Evolutionary conservation across 441 rosid genomes (phyloP), one percentile per base, ranked within the genome.

Genomic region (Eruca vesicaria): DNA sequence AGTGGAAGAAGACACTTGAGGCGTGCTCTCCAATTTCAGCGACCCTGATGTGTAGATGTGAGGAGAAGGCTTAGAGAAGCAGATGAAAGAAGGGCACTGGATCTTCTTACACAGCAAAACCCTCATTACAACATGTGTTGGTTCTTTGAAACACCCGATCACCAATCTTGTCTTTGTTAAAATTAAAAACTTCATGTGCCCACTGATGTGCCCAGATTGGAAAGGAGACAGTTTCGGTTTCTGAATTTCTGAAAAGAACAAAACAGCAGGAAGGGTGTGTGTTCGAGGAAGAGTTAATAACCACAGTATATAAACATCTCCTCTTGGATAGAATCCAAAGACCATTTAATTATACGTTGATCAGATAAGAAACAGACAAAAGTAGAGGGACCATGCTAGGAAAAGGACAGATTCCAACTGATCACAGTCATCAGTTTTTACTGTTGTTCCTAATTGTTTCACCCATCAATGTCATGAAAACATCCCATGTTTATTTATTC

Each of bases 11-110:
- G 90, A 68, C 48, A 68, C 84, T 61, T 73, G 76, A 36, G 86
- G 83, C 14, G 78, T 75, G 76, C 77, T 78, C 62, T 85, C 89
- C 84, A 87, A 83, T 64, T 79, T 83, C 71, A 83, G 55, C 15
- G 93, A 85, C 31, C 79, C 82, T 9, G 88, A 48, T 62, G 78
- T 62, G 84, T 81, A 89, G 32, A 87, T 81, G 33, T 82, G 86
- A 63, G 86, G 64, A 69, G 92, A 84, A 32, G 91, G 85, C 79
- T 91, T 89, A 87, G 89, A 87, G 73, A 89, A 87, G 82, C 95
- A 88, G 66, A 83, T 79, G 78, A 84, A 91, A 71, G 90, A 82
- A 75, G 92, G 92, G 74, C 93, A 85, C 72, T 82, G 90, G 74
- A 87, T 82, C 81, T 86, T 87, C 81, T 86, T 87, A 83, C 88